Evolutionary conservation across 192 early-diverging fungal genomes (phyloP).

Genomic region (Umbelopsis vinacea): DNA sequence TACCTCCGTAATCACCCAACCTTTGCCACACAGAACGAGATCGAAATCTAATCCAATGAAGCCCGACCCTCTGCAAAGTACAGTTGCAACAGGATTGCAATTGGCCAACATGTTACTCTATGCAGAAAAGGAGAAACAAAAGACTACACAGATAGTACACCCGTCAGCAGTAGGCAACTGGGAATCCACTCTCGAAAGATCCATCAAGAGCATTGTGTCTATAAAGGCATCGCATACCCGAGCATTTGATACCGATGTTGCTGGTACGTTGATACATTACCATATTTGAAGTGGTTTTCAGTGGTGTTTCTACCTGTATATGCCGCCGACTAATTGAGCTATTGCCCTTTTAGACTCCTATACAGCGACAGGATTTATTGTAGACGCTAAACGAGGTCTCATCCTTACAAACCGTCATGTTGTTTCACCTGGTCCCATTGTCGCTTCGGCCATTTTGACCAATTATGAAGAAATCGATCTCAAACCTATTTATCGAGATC

Average conservation of each 20-base stretch:
- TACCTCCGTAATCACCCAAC: background rate
- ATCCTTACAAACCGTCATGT: slow-evolving; percentile 82
- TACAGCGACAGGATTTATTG: slow-evolving; percentile 77
- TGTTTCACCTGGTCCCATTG: slow-evolving; percentile 70
- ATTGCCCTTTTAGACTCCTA: slow-evolving; percentile 27
- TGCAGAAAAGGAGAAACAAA: slow-evolving; percentile 11
- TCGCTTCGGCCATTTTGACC: slow-evolving; percentile 70
- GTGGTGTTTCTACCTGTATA: background rate
- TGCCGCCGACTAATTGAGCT: background rate
- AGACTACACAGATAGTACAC: background rate
- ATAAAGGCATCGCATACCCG: slow-evolving; percentile 75
- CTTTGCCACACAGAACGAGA: background rate
- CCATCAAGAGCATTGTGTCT: slow-evolving; percentile 75
- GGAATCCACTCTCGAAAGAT: slow-evolving; percentile 70
- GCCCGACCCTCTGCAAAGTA: slow-evolving; percentile 2
- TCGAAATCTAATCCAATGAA: slow-evolving; percentile 4
- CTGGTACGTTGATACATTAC: slow-evolving; percentile 48
- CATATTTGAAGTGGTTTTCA: background rate
- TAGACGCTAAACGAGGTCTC: slow-evolving; percentile 73
- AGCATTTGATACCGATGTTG: slow-evolving; percentile 75
- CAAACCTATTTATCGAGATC: slow-evolving; percentile 76
- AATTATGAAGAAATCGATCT: slow-evolving; percentile 78
- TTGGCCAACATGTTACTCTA: background rate
- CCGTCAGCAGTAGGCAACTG: slow-evolving; percentile 39
- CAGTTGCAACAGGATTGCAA: slow-evolving; percentile 21